Percentiles rank a stretch among this genome's conserved stretches.
Evolutionary conservation across 352 stramenopile genomes (phyloP).

Genomic region (Albugo laibachii): DNA sequence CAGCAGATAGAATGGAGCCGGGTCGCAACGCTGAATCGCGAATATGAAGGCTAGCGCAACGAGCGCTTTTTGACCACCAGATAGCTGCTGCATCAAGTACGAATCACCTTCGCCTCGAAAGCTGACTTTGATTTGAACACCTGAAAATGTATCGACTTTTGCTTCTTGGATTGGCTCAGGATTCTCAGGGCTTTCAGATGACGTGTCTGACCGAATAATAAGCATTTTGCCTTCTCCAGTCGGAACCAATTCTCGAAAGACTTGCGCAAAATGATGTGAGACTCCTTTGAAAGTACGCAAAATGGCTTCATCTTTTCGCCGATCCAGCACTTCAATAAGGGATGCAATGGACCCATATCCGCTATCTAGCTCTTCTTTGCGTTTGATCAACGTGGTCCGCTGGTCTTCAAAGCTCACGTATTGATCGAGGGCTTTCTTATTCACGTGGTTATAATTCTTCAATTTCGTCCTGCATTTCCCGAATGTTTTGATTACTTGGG

Average conservation of each 20-base stretch:
- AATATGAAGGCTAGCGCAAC: slow-evolving; percentile 99
- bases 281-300: slow-evolving; percentile 97
- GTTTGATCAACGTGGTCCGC: slow-evolving; percentile 73
- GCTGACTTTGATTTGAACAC: slow-evolving; percentile 96
- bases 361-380: slow-evolving; percentile 92
- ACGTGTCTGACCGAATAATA: slow-evolving; percentile 81
- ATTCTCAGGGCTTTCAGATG: slow-evolving; percentile 17
- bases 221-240: slow-evolving; percentile 92
- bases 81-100: slow-evolving; percentile 97
- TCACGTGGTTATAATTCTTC: slow-evolving; percentile 97
- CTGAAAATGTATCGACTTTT: slow-evolving; percentile 86
- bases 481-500: slow-evolving; percentile 87
- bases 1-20: slow-evolving; percentile 99
- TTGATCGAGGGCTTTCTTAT: slow-evolving; percentile 99
- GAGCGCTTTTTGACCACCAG: slow-evolving; percentile 97
- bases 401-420: slow-evolving; percentile 97
- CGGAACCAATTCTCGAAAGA: slow-evolving; percentile 96
- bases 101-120: slow-evolving; percentile 93
- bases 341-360: slow-evolving; percentile 81
- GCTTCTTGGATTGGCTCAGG: slow-evolving; percentile 18
- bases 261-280: slow-evolving; percentile 94
- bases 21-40: slow-evolving; percentile 96
- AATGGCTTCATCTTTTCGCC: slow-evolving; percentile 97
- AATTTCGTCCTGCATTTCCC: slow-evolving; percentile 90
- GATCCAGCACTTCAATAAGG: slow-evolving; percentile 83